Conservation (phyloP, 1,284 basidiomycete genomes). For the Ceratorhiza oryzae-sativae region DNA sequence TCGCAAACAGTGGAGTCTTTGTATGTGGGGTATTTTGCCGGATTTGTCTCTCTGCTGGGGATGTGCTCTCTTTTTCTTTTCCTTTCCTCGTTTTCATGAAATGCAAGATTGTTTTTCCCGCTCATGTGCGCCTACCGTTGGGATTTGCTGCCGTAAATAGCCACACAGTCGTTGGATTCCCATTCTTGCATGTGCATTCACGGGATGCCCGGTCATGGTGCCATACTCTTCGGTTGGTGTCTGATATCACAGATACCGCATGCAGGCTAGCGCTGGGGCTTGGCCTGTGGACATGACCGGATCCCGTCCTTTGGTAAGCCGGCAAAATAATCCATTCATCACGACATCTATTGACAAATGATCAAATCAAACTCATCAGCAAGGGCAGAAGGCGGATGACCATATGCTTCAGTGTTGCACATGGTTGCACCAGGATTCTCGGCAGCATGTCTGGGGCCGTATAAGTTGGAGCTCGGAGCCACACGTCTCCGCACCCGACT, state of each 20-base stretch:
- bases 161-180: background rate
- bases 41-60: constrained; percentile 13
- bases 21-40: constrained; percentile 30
- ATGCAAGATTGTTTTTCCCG: constrained; percentile 12
- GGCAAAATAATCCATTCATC: background rate
- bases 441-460: constrained; percentile 5
- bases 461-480: constrained; percentile 1
- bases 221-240: no score
- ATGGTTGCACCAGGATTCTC: constrained; percentile 16
- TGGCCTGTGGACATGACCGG: background rate
- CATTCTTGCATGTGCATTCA: constrained; percentile 6
- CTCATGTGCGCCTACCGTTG: background rate
- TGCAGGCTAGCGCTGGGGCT: background rate
- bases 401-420: constrained; percentile 29
- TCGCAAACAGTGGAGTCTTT: background rate
- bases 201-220: background rate
- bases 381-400: background rate
- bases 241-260: background rate
- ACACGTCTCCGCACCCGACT: background rate
- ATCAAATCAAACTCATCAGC: constrained; percentile 30
- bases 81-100: background rate
- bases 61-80: constrained; percentile 4
- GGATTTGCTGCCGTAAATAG: background rate
- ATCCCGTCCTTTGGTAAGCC: background rate
- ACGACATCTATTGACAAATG: background rate